These are phyloP conservation scores for Lunasporangiospora selenospora DNA, from an alignment of 192 early-diverging fungal species.

Conservation along the genomic window DNA sequence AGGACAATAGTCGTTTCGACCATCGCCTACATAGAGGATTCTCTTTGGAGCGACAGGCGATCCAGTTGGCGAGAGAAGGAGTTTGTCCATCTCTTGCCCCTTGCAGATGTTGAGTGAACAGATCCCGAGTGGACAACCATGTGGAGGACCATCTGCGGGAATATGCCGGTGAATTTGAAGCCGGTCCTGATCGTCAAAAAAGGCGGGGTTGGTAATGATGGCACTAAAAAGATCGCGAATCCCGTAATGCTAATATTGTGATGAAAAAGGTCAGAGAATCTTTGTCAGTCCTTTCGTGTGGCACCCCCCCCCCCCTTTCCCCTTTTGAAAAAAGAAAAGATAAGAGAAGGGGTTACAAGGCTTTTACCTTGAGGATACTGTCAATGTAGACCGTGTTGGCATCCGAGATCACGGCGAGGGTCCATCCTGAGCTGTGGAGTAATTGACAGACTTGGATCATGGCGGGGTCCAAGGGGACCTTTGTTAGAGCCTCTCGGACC, in stretches of 20 bases:
- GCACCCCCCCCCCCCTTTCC: too few species aligned
- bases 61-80: neutral
- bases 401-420: conserved; percentile 33
- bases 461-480: conserved; percentile 24
- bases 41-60: neutral
- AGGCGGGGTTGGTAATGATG: conserved; percentile 36
- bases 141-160: conserved; percentile 41
- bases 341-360: neutral
- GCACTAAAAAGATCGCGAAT: conserved; percentile 27
- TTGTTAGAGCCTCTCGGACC: conserved; percentile 15
- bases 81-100: conserved; percentile 50
- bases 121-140: conserved; percentile 53
- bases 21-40: conserved; percentile 45
- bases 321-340: too few species aligned
- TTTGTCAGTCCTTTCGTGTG: too few species aligned
- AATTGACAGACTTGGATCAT: conserved; percentile 35
- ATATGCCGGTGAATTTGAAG: conserved; percentile 45
- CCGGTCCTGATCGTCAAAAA: conserved; percentile 20
- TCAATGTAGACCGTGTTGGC: conserved; percentile 45
- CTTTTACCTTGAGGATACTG: conserved; percentile 21
- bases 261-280: too few species aligned
- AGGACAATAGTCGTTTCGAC: conserved; percentile 47
- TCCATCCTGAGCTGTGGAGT: conserved; percentile 16
- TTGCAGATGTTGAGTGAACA: conserved; percentile 73
- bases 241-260: conserved; percentile 27